phyloP scores from a whole-genome alignment of 2,329 filamentous ascomycete species.

The Myriangium duriaei region DNA sequence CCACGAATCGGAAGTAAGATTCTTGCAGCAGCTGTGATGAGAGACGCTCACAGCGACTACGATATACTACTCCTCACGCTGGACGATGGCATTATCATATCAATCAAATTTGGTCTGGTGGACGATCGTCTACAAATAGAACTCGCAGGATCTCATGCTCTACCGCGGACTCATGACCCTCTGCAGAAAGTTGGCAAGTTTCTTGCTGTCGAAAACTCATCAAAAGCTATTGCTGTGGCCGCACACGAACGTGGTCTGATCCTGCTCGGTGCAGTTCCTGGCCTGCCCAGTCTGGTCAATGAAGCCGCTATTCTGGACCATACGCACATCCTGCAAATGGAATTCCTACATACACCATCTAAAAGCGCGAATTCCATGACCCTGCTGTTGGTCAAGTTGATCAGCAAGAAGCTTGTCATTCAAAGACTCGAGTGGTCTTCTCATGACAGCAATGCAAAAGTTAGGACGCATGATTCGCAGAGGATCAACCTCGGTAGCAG shows the following conservation, averaged over 20 bases:
- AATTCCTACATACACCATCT: slow-evolving; percentile 63
- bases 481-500: slow-evolving; percentile 5
- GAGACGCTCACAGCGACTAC: neutral
- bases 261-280: neutral
- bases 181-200: slow-evolving; percentile 47
- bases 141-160: slow-evolving; percentile 31
- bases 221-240: slow-evolving; percentile 52
- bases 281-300: no score
- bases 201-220: slow-evolving; percentile 66
- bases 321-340: slow-evolving; percentile 63
- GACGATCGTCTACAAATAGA: slow-evolving; percentile 16
- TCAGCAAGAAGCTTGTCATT: neutral
- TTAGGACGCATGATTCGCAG: neutral
- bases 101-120: slow-evolving; percentile 48
- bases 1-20: slow-evolving; percentile 32
- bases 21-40: slow-evolving; percentile 4
- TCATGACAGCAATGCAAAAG: neutral
- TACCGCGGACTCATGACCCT: slow-evolving; percentile 44
- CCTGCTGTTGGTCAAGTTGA: slow-evolving; percentile 49
- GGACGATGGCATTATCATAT: slow-evolving; percentile 55
- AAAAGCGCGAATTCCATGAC: slow-evolving; percentile 56
- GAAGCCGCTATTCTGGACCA: no score
- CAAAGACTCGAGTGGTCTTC: slow-evolving; percentile 19
- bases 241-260: slow-evolving; percentile 46
- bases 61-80: slow-evolving; percentile 70